Base-by-base conservation (phyloP, 768 basidiomycete genomes). In the Gymnopilus dilepis region DNA sequence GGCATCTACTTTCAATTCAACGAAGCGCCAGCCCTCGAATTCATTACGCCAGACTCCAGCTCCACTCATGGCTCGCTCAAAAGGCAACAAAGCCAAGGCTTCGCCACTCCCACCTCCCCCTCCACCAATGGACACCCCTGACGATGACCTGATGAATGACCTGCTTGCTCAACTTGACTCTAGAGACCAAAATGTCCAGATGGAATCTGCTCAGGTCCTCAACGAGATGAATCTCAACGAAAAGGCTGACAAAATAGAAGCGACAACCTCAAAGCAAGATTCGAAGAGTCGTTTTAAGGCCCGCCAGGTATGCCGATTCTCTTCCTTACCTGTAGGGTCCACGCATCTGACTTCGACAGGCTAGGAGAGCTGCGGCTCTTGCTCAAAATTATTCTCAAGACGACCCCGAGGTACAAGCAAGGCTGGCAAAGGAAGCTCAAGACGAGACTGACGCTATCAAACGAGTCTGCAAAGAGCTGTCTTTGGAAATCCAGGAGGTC, bases 81-180 rank as follows among this genome's bases (percentile, higher is more conserved):
- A 87, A 72, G 81, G 71, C 84, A 80, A 66, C 88, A 86, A 73
- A 61, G 77, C 48, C 86, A 85, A 75, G 85, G 86, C 71, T 60
- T 67, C 22, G 24, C 76, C 47, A 69, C 80, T 15, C 65, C 74
- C 26, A 55, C 69, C n/a, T 22, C 67, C 72, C 0, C 72, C 77
- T 30, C 67, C 76, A 1, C 61, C 61, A 28, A 65, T 71, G 61
- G 64, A 71, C 30, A 65, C 65, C 19, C 81, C 83, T 42, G 84
- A 89, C 58, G 83, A 86, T 45, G 82, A 83, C 9, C 80, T 94
- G 48, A 80, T 94, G 78, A 84, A 92, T 65, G 88, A 92, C 67
- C 84, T 96, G 1, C 74, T 95, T 48, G 83, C 86, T 6, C 89
- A 92, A 71, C 85, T 96, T 26, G 91, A 93, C 67, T 84, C 85